A percentile compares a stretch with the other conserved stretches of the same genome.
Evolutionary conservation across 2,329 filamentous ascomycete genomes (phyloP).

Genomic region (Aspergillus novoparasiticus): DNA sequence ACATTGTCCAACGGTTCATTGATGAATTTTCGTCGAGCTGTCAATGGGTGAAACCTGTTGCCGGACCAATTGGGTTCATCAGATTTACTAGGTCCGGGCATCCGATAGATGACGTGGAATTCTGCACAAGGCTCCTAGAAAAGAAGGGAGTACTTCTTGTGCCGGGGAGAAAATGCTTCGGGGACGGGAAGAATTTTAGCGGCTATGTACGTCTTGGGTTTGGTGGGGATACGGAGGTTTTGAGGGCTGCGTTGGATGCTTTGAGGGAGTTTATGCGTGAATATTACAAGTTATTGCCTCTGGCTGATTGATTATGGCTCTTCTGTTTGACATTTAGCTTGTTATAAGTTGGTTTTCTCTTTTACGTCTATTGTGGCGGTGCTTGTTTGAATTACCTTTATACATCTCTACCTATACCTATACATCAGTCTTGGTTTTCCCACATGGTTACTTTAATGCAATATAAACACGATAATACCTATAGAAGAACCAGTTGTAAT

Average conservation of each 20-base stretch:
- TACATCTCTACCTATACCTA: too few relatives aligned
- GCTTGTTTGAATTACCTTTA: too few relatives aligned
- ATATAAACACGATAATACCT: not conserved
- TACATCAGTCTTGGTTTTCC: not conserved
- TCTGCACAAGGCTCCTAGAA: slow-evolving; percentile 67
- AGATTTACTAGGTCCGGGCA: slow-evolving; percentile 61
- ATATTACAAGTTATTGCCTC: not conserved
- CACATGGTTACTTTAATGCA: not conserved
- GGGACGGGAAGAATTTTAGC: slow-evolving; percentile 62
- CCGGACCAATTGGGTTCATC: slow-evolving; percentile 80
- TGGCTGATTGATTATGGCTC: not conserved
- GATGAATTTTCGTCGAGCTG: slow-evolving; percentile 64
- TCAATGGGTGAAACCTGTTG: slow-evolving; percentile 72
- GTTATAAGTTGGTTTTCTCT: not conserved
- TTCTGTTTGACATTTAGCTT: not conserved
- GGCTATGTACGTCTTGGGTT: slow-evolving; percentile 78
- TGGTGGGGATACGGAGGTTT: slow-evolving; percentile 67
- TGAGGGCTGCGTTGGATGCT: slow-evolving; percentile 64
- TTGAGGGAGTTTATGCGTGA: slow-evolving; percentile 21
- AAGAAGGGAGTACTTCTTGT: slow-evolving; percentile 71
- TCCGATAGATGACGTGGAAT: slow-evolving; percentile 67
- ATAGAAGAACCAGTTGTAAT: not conserved
- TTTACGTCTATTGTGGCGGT: not conserved
- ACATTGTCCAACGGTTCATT: slow-evolving; percentile 67
- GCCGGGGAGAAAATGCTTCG: slow-evolving; percentile 74